Conservation (phyloP, 441 rosid species). For the Euphorbia schlechtendalii region DNA sequence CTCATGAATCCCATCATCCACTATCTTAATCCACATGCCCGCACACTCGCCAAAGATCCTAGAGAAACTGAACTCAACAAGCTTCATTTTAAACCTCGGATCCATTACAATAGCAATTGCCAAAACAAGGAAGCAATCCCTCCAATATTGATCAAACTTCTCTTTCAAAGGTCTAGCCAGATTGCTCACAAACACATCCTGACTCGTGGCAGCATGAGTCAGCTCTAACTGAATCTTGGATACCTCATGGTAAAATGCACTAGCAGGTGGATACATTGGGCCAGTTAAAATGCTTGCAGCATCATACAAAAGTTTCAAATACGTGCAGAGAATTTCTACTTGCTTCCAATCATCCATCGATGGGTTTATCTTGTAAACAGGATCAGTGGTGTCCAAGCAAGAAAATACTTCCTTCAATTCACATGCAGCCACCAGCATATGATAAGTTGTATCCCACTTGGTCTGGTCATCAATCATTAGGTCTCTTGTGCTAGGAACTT, state of each 20-base stretch:
- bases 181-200: slow-evolving; percentile 52
- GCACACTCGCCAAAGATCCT: slow-evolving; percentile 73
- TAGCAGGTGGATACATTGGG: slow-evolving; percentile 49
- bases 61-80: slow-evolving; percentile 65
- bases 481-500: slow-evolving; percentile 54
- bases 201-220: slow-evolving; percentile 46
- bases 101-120: slow-evolving; percentile 81
- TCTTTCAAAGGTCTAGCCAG: slow-evolving; percentile 56
- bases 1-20: slow-evolving; percentile 66
- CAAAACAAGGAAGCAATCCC: slow-evolving; percentile 57
- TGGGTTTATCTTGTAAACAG: slow-evolving; percentile 47
- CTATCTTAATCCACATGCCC: slow-evolving; percentile 49
- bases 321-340: slow-evolving; percentile 57
- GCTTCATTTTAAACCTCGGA: slow-evolving; percentile 89
- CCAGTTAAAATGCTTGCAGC: slow-evolving; percentile 49
- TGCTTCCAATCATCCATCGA: slow-evolving; percentile 75
- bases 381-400: slow-evolving; percentile 61
- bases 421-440: slow-evolving; percentile 72
- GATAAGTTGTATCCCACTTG: slow-evolving; percentile 80
- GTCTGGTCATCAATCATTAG: slow-evolving; percentile 64
- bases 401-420: slow-evolving; percentile 76
- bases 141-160: slow-evolving; percentile 76
- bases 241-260: slow-evolving; percentile 62
- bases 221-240: slow-evolving; percentile 65
- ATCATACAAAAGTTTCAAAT: slow-evolving; percentile 61